Conservation (phyloP, 495 filamentous ascomycete species). For the Rhypophila decipiens region DNA sequence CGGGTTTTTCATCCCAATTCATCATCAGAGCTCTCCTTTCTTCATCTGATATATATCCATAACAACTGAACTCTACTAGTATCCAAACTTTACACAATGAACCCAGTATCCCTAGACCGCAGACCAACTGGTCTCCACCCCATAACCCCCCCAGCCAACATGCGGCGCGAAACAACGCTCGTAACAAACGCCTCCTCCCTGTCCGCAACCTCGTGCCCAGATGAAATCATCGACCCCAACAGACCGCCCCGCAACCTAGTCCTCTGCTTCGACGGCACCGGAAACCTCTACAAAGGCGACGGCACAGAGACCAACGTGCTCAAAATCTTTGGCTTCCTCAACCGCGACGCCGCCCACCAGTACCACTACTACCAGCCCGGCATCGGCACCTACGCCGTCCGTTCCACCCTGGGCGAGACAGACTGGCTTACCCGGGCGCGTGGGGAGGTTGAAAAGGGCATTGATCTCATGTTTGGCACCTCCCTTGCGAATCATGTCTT, state of each 20-base stretch:
- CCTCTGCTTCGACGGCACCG: neutral
- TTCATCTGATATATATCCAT: no score
- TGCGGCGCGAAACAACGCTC: neutral
- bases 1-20: no score
- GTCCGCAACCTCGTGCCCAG: no score
- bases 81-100: no score
- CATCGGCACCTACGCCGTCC: neutral
- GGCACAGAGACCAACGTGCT: neutral
- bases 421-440: neutral
- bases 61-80: no score
- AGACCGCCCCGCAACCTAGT: neutral
- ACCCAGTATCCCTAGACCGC: no score
- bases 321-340: neutral
- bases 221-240: neutral
- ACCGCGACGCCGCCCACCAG: neutral
- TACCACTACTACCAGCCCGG: neutral
- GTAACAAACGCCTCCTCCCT: neutral
- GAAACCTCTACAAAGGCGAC: neutral
- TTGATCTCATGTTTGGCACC: neutral
- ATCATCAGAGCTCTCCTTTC: no score
- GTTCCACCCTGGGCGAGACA: neutral
- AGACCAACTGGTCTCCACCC: neutral
- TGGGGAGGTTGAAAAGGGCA: neutral
- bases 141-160: neutral
- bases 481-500: conserved; percentile 33